phyloP scores from a whole-genome alignment of 495 filamentous ascomycete genomes.

The Monascus purpureus region DNA sequence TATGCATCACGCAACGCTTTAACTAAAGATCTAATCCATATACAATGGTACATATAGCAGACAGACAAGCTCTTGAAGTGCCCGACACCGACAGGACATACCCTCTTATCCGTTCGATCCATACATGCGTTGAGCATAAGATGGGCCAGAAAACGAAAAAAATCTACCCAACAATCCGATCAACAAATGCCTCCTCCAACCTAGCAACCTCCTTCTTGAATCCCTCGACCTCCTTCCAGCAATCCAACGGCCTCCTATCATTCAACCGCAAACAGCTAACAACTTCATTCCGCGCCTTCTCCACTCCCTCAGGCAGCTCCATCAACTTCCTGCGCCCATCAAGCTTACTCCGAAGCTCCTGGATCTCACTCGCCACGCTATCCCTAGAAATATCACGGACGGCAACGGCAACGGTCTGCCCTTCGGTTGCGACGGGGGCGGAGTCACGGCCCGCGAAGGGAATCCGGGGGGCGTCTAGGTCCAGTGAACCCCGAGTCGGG shows the following conservation, averaged over 20 bases:
- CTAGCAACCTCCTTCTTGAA: conserved; percentile 79
- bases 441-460: conserved; percentile 32
- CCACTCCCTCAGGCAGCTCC: conserved; percentile 48
- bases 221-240: conserved; percentile 83
- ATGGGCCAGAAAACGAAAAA: too few relatives aligned
- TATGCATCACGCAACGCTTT: too few relatives aligned
- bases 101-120: too few relatives aligned
- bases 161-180: conserved; percentile 54
- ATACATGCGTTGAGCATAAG: too few relatives aligned
- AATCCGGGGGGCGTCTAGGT: conserved; percentile 34
- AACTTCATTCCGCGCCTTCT: conserved; percentile 61
- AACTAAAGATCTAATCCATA: too few relatives aligned
- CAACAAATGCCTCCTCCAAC: conserved; percentile 76
- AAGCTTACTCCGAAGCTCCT: conserved; percentile 57
- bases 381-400: conserved; percentile 33
- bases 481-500: conserved; percentile 18
- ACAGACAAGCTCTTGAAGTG: too few relatives aligned
- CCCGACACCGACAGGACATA: too few relatives aligned
- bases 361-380: conserved; percentile 51
- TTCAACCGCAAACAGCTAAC: conserved; percentile 71
- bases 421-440: conserved; percentile 12
- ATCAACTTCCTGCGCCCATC: conserved; percentile 60
- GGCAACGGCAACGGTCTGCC: conserved; percentile 6
- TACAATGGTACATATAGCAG: too few relatives aligned
- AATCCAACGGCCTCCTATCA: conserved; percentile 84